Conservation (phyloP, 768 basidiomycete genomes). For the Leucosporidium creatinivorum region DNA sequence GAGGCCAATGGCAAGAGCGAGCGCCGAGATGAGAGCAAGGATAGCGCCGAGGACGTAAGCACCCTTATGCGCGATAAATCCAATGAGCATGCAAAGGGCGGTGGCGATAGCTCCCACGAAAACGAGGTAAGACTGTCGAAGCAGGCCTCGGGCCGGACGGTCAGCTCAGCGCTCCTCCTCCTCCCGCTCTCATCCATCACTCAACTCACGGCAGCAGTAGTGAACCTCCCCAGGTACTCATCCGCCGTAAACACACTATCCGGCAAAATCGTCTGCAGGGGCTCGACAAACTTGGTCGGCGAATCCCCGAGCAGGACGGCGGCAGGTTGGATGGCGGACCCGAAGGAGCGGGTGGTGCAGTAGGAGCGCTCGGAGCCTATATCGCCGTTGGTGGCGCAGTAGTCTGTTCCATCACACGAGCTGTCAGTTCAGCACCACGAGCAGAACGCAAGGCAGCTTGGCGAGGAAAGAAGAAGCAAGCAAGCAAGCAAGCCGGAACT, state of each 20-base stretch:
- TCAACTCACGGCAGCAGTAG: slow-evolving; percentile 6
- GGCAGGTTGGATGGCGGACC: slow-evolving; percentile 16
- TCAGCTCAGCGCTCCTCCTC: too few species aligned
- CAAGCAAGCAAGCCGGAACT: background rate
- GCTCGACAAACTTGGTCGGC: slow-evolving; percentile 4
- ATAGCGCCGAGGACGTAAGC: slow-evolving; percentile 17
- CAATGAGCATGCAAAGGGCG: slow-evolving; percentile 13
- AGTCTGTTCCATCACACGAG: too few species aligned
- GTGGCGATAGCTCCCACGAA: slow-evolving; percentile 11
- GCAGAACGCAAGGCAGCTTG: too few species aligned
- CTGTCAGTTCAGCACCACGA: too few species aligned
- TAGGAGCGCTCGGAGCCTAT: slow-evolving; percentile 18
- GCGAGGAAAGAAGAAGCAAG: too few species aligned
- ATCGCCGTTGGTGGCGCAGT: slow-evolving; percentile 23
- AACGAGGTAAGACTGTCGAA: background rate
- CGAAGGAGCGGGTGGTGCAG: slow-evolving; percentile 13
- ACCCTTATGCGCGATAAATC: slow-evolving; percentile 12
- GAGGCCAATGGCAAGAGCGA: slow-evolving; percentile 14
- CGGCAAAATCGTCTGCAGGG: slow-evolving; percentile 9
- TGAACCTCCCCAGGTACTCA: background rate
- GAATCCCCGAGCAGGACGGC: slow-evolving; percentile 15
- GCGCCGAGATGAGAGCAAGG: slow-evolving; percentile 10
- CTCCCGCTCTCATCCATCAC: too few species aligned
- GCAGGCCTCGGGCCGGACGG: background rate
- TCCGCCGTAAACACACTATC: slow-evolving; percentile 19